phyloP scores from a whole-genome alignment of 768 basidiomycete species.

The Coprinopsis marcescibilis region DNA sequence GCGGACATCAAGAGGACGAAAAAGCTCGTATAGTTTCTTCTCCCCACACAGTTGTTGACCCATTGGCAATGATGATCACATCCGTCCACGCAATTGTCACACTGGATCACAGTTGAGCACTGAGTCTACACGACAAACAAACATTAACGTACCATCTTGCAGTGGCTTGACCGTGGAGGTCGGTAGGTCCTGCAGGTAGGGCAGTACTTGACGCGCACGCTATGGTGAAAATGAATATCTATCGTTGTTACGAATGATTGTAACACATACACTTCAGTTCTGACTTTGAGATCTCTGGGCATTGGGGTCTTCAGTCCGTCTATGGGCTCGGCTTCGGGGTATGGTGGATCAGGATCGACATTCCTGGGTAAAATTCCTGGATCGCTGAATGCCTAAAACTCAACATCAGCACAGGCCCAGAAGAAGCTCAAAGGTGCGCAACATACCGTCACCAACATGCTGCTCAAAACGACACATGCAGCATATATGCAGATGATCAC shows the following conservation, averaged over 20 bases:
- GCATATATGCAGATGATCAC: slow-evolving; percentile 34
- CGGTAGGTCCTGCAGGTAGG: slow-evolving; percentile 90
- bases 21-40: slow-evolving; percentile 94
- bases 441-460: slow-evolving; percentile 74
- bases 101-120: slow-evolving; percentile 39
- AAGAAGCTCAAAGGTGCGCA: slow-evolving; percentile 2
- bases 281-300: slow-evolving; percentile 77
- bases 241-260: not conserved
- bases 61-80: slow-evolving; percentile 91
- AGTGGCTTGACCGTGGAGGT: slow-evolving; percentile 92
- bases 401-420: slow-evolving; percentile 6
- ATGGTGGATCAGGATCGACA: slow-evolving; percentile 82
- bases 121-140: not conserved
- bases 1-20: slow-evolving; percentile 74
- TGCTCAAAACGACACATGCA: slow-evolving; percentile 58
- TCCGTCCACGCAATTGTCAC: slow-evolving; percentile 95
- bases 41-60: slow-evolving; percentile 95
- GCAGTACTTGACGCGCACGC: slow-evolving; percentile 91
- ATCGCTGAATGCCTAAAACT: slow-evolving; percentile 41
- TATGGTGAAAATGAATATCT: slow-evolving; percentile 23
- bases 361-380: slow-evolving; percentile 88
- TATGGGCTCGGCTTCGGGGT: slow-evolving; percentile 54
- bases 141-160: slow-evolving; percentile 67
- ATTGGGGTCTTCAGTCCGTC: slow-evolving; percentile 63
- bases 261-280: slow-evolving; percentile 66